Evolutionary conservation across 2,329 filamentous ascomycete genomes (phyloP).

Genomic region (Knoxdaviesia capensis): DNA sequence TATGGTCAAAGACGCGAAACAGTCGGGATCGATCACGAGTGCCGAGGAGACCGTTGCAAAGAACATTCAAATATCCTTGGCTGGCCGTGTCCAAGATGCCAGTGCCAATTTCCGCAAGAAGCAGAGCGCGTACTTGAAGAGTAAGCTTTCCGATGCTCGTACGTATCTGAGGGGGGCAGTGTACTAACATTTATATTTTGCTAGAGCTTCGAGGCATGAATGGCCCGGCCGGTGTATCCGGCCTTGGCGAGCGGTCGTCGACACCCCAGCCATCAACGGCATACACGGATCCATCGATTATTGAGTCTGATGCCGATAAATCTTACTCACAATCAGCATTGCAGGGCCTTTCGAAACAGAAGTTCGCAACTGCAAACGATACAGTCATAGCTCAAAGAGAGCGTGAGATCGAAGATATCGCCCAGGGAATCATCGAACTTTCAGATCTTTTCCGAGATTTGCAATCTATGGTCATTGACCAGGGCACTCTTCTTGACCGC

Average conservation of each 20-base stretch:
- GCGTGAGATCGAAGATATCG: constrained; percentile 92
- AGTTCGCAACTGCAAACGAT: constrained; percentile 49
- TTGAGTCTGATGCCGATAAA: constrained; percentile 86
- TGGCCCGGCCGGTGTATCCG: constrained; percentile 30
- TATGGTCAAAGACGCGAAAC: constrained; percentile 66
- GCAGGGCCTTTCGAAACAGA: constrained; percentile 53
- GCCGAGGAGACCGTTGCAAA: constrained; percentile 90
- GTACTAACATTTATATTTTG: constrained; percentile 2
- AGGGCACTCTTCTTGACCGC: constrained; percentile 77
- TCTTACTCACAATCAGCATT: constrained; percentile 80
- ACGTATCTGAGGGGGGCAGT: not conserved
- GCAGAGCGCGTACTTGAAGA: constrained; percentile 89
- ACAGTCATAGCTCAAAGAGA: constrained; percentile 76
- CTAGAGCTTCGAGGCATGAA: constrained; percentile 57
- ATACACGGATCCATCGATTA: constrained; percentile 69
- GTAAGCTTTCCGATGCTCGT: constrained; percentile 24
- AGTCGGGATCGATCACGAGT: constrained; percentile 49
- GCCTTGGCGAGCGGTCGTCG: constrained; percentile 28
- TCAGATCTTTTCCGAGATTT: constrained; percentile 93
- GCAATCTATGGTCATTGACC: constrained; percentile 86
- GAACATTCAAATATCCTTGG: constrained; percentile 86
- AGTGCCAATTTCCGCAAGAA: constrained; percentile 92
- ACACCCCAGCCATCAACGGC: constrained; percentile 25
- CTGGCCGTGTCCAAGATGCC: constrained; percentile 72
- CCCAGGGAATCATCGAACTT: constrained; percentile 91